Evolutionary conservation across 2,329 filamentous ascomycete species (phyloP).

Genomic region (Bipolaris sorokiniana): DNA sequence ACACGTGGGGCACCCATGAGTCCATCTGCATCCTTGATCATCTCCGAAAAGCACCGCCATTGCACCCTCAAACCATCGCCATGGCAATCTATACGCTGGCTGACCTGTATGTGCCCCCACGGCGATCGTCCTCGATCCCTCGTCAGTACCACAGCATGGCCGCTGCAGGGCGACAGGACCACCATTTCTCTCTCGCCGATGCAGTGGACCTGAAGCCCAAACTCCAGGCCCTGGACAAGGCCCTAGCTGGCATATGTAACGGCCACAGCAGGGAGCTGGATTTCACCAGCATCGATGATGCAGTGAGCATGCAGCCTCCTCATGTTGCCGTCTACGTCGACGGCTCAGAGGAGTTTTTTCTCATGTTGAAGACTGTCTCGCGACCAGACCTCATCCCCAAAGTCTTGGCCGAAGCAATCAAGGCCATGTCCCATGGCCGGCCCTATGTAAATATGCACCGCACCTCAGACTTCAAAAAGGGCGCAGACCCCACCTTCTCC

Average conservation of each 20-base stretch:
- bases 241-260: slow-evolving; percentile 8
- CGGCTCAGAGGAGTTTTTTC: slow-evolving; percentile 28
- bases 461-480: slow-evolving; percentile 17
- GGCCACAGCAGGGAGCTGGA: slow-evolving; percentile 8
- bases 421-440: slow-evolving; percentile 18
- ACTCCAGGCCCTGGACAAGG: slow-evolving; percentile 29
- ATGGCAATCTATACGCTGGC: slow-evolving; percentile 16
- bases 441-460: slow-evolving; percentile 23
- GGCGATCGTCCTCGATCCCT: slow-evolving; percentile 16
- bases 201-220: slow-evolving; percentile 27
- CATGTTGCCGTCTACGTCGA: slow-evolving; percentile 22
- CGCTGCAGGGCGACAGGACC: not conserved
- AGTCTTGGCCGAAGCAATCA: slow-evolving; percentile 28
- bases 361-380: slow-evolving; percentile 21
- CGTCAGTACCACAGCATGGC: slow-evolving; percentile 11
- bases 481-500: slow-evolving; percentile 30
- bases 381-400: slow-evolving; percentile 28
- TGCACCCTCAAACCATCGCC: not conserved
- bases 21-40: not conserved
- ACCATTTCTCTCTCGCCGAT: slow-evolving; percentile 25
- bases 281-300: slow-evolving; percentile 4
- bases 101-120: slow-evolving; percentile 2
- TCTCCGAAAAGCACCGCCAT: slow-evolving; percentile 1
- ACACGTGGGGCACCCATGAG: slow-evolving; percentile 10
- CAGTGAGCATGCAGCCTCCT: slow-evolving; percentile 12